These are phyloP conservation scores for Kazachstania africana DNA, from an alignment of 805 yeast species.

Conservation along the genomic window DNA sequence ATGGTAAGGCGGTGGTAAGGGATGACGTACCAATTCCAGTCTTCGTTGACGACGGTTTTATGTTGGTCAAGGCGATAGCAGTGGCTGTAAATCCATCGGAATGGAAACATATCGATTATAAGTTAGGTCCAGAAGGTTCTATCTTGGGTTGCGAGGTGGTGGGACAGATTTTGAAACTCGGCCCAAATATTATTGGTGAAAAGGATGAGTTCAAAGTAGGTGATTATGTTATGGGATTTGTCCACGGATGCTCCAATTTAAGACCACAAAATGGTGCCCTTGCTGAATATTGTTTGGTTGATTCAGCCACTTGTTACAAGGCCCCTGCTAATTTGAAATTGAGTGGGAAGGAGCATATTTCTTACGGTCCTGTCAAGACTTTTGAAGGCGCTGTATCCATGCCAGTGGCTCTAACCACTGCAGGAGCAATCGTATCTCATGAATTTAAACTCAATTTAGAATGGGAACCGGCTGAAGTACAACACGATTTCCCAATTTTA, in stretches of 20 bases:
- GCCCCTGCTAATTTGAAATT: slow-evolving; percentile 9
- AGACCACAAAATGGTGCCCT: slow-evolving; percentile 42
- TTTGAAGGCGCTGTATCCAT: slow-evolving; percentile 57
- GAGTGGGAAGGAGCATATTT: slow-evolving; percentile 3
- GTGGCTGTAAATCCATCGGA: slow-evolving; percentile 60
- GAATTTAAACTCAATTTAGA: slow-evolving; percentile 12
- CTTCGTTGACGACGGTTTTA: slow-evolving; percentile 23
- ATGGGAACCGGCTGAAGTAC: slow-evolving; percentile 18
- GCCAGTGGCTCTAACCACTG: slow-evolving; percentile 41
- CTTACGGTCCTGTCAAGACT: slow-evolving; percentile 29
- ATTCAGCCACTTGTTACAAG: slow-evolving; percentile 20
- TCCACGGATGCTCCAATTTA: slow-evolving; percentile 40
- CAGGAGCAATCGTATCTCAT: slow-evolving; percentile 30
- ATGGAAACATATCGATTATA: slow-evolving; percentile 43
- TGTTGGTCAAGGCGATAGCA: slow-evolving; percentile 43
- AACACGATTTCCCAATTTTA: slow-evolving; percentile 31
- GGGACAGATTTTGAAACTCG: slow-evolving; percentile 44
- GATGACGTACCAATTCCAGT: slow-evolving; percentile 25
- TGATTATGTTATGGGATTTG: slow-evolving; percentile 41
- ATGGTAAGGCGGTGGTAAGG: slow-evolving; percentile 20
- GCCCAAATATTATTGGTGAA: slow-evolving; percentile 26
- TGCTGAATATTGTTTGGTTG: slow-evolving; percentile 38
- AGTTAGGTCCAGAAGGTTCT: slow-evolving; percentile 34
- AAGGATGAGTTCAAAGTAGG: slow-evolving; percentile 31
- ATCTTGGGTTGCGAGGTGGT: slow-evolving; percentile 51